Conservation (phyloP, 2,329 filamentous ascomycete species). For the Colletotrichum scovillei region DNA sequence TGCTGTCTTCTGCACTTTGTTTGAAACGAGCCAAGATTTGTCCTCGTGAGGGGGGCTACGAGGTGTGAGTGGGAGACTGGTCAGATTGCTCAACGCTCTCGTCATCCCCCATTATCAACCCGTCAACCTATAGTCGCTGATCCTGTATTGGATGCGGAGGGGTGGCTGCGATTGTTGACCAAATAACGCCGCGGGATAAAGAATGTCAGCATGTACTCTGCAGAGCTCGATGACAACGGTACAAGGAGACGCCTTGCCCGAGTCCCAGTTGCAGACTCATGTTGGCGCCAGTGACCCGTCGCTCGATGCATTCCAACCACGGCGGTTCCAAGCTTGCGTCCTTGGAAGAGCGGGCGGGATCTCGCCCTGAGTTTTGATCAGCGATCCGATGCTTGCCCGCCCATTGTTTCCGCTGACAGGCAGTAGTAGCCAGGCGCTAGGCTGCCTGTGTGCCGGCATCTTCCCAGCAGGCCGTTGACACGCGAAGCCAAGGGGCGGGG, state of each 20-base stretch:
- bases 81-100: neutral
- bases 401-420: constrained; percentile 3
- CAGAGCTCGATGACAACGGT: neutral
- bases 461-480: constrained; percentile 24
- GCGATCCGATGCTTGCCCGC: constrained; percentile 23
- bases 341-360: neutral
- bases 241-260: constrained; percentile 2
- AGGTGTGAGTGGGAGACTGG: neutral
- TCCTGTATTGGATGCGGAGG: neutral
- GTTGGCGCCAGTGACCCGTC: constrained; percentile 1
- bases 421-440: constrained; percentile 19
- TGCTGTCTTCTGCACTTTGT: neutral
- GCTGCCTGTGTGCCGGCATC: constrained; percentile 24
- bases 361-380: constrained; percentile 17
- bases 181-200: neutral
- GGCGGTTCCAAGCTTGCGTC: neutral
- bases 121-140: neutral
- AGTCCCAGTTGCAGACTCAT: constrained; percentile 4
- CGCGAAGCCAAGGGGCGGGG: constrained; percentile 32
- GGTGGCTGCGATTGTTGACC: neutral
- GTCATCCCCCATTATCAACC: constrained; percentile 4
- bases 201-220: neutral
- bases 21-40: constrained; percentile 31
- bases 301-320: neutral
- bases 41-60: neutral